These are phyloP conservation scores for Alternaria panax DNA, from an alignment of 2,329 filamentous ascomycete species.

Conservation along the genomic window DNA sequence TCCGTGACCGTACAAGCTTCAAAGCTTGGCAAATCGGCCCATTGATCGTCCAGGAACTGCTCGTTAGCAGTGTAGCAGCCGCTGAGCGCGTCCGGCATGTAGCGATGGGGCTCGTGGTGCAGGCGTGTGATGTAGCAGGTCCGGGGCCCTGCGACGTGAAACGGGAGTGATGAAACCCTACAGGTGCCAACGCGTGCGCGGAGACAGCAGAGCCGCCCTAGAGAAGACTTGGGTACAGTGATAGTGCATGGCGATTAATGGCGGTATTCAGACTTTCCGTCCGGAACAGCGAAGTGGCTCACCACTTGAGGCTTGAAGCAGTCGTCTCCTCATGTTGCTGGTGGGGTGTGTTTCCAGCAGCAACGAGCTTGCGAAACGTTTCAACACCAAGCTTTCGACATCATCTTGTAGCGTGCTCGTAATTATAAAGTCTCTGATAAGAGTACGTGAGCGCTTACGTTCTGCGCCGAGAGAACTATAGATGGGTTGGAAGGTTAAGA, in stretches of 20 bases:
- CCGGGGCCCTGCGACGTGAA: conserved; percentile 49
- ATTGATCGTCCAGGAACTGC: conserved; percentile 40
- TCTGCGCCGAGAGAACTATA: conserved; percentile 3
- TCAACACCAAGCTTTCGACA: conserved; percentile 26
- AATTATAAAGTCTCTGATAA: neutral
- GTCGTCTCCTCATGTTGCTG: conserved; percentile 19
- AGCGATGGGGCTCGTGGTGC: conserved; percentile 39
- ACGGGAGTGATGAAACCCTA: conserved; percentile 44
- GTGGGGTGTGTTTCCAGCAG: conserved; percentile 22
- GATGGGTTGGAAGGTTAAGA: conserved; percentile 8
- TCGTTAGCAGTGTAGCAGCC: conserved; percentile 37
- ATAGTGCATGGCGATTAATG: conserved; percentile 37
- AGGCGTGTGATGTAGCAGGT: conserved; percentile 48
- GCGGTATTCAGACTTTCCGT: conserved; percentile 41
- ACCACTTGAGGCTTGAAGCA: conserved; percentile 29
- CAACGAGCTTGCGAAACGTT: conserved; percentile 28
- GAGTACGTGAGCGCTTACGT: conserved; percentile 8
- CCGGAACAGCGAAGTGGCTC: conserved; percentile 31
- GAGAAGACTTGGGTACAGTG: conserved; percentile 19
- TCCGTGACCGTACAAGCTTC: conserved; percentile 45
- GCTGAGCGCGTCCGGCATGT: conserved; percentile 32
- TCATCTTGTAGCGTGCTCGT: neutral
- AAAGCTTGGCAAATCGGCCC: conserved; percentile 36
- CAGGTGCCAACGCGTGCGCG: conserved; percentile 43
- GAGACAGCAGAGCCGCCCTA: conserved; percentile 41